Evolutionary conservation across 805 yeast species (phyloP).

Genomic region (Sungouiozyma ichnusensis): DNA sequence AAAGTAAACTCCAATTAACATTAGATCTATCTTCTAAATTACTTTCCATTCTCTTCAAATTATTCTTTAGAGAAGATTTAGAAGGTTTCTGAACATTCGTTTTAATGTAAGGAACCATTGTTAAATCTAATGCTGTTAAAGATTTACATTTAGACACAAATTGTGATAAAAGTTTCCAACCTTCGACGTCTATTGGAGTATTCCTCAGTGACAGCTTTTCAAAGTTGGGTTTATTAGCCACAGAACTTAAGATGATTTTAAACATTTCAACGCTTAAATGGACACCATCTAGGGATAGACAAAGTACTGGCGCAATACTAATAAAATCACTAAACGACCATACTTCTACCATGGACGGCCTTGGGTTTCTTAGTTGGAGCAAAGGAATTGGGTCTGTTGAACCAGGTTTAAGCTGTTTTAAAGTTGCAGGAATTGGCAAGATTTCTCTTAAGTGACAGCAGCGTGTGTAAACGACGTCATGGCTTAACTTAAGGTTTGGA

Average conservation of each 20-base stretch:
- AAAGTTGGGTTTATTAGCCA: conserved; percentile 51
- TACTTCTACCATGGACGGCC: conserved; percentile 81
- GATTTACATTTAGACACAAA: conserved; percentile 57
- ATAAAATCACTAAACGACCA: conserved; percentile 81
- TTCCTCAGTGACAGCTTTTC: conserved; percentile 71
- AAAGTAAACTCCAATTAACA: conserved; percentile 74
- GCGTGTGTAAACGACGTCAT: conserved; percentile 75
- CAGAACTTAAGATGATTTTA: conserved; percentile 52
- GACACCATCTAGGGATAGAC: conserved; percentile 74
- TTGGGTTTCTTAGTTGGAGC: conserved; percentile 69
- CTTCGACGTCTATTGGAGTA: conserved; percentile 60
- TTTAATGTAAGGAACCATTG: conserved; percentile 35
- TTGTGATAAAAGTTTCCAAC: conserved; percentile 77
- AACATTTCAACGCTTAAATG: conserved; percentile 66
- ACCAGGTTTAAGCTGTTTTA: conserved; percentile 66
- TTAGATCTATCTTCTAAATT: conserved; percentile 42
- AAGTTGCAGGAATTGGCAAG: conserved; percentile 80
- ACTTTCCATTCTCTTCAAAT: conserved; percentile 30
- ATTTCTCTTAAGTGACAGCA: conserved; percentile 91
- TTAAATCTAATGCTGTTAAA: conserved; percentile 51
- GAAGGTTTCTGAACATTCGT: conserved; percentile 32
- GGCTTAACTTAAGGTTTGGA: conserved; percentile 27
- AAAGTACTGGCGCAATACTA: conserved; percentile 71
- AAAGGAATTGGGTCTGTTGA: conserved; percentile 74
- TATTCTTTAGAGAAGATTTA: conserved; percentile 21